phyloP scores from a whole-genome alignment of 257 asterid genomes.

The Solanum okadae region DNA sequence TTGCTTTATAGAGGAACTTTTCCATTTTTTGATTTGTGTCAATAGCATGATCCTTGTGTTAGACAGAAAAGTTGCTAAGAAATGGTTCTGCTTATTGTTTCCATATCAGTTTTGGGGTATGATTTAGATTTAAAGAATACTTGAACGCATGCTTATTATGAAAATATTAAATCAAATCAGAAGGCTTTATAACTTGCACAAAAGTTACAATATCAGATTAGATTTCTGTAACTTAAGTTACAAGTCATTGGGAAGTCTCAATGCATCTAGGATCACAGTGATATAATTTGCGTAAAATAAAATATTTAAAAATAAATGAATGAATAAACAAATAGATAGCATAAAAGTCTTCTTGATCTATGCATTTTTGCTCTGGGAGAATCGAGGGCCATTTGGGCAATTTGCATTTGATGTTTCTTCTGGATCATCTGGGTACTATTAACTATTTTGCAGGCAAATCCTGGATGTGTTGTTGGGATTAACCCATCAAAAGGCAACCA shows the following conservation, averaged over 20 bases:
- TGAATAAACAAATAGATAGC: background rate
- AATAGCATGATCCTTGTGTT: background rate
- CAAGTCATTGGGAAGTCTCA: background rate
- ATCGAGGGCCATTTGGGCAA: background rate
- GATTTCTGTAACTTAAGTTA: background rate
- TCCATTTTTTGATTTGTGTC: background rate
- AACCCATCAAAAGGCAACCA: conserved; percentile 28
- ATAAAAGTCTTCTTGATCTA: background rate
- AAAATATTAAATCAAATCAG: background rate
- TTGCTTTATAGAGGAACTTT: background rate
- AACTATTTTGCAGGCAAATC: conserved; percentile 39
- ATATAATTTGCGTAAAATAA: background rate
- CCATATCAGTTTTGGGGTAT: background rate
- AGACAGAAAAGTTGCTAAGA: conserved; percentile 13
- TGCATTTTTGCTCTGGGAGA: background rate
- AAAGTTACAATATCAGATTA: background rate
- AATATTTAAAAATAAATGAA: background rate
- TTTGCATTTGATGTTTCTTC: background rate
- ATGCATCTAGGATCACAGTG: background rate
- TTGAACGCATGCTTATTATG: background rate
- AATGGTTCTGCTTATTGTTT: background rate
- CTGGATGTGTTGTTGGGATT: conserved; percentile 24
- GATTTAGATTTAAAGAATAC: background rate
- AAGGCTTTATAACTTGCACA: background rate
- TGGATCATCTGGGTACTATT: conserved; percentile 10